Evolutionary conservation across 208 protist genomes (phyloP).

Genomic region (Herpetomonas muscarum): DNA sequence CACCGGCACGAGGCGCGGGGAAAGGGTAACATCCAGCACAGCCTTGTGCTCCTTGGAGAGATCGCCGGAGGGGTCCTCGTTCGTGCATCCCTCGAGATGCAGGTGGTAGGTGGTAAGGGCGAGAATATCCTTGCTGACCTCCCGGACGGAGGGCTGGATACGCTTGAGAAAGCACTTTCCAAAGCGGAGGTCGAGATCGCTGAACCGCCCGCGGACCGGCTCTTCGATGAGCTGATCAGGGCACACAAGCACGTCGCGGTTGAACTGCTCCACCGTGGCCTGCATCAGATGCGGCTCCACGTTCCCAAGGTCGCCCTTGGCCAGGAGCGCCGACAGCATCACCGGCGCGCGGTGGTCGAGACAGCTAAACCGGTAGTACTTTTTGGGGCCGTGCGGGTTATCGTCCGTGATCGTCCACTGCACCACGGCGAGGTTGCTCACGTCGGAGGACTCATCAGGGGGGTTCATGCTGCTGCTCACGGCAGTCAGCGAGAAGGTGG

Average conservation of each 20-base stretch:
- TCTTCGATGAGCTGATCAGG: slow-evolving; percentile 35
- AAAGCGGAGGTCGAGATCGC: slow-evolving; percentile 38
- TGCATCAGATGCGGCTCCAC: slow-evolving; percentile 40
- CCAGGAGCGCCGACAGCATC: slow-evolving; percentile 36
- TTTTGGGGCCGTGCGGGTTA: slow-evolving; percentile 11
- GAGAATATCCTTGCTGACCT: slow-evolving; percentile 6
- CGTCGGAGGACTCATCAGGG: slow-evolving; percentile 8
- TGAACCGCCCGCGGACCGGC: slow-evolving; percentile 17
- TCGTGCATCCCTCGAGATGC: slow-evolving; percentile 41
- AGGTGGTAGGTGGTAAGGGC: slow-evolving; percentile 30
- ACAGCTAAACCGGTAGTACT: slow-evolving; percentile 58
- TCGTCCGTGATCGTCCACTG: slow-evolving; percentile 59
- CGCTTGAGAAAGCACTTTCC: slow-evolving; percentile 22
- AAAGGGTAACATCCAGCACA: slow-evolving; percentile 41
- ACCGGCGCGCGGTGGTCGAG: slow-evolving; percentile 36
- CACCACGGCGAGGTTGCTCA: slow-evolving; percentile 24
- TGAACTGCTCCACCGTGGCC: slow-evolving; percentile 54
- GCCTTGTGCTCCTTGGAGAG: slow-evolving; percentile 32
- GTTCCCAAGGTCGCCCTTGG: slow-evolving; percentile 21
- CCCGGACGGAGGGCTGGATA: slow-evolving; percentile 1
- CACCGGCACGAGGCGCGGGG: slow-evolving; percentile 30
- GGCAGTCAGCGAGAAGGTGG: slow-evolving; percentile 30
- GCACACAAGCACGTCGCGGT: slow-evolving; percentile 22
- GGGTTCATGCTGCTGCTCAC: slow-evolving; percentile 40
- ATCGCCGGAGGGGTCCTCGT: slow-evolving; percentile 33